Base-by-base conservation (phyloP, 1,139 yeast genomes). In the Debaryomyces udenii region DNA sequence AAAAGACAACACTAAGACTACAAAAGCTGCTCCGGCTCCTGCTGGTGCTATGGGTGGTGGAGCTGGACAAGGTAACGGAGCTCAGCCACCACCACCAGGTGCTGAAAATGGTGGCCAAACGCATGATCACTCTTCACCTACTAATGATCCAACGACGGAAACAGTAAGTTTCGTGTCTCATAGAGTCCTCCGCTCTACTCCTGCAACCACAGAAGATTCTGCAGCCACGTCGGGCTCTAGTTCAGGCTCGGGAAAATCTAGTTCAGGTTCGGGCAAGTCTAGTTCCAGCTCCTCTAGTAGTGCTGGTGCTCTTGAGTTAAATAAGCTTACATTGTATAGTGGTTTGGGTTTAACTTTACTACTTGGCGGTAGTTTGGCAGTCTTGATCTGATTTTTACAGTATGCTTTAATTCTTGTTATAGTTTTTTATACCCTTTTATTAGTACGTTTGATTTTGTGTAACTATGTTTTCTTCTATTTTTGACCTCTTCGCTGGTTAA, bases 41-140 rank as follows among this genome's bases (percentile, higher is more conserved):
- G 38, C 48, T 3, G 39, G 50, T 18, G 47, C 48, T n/a, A 44
- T 48, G 13, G 41, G 44, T 15, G 35, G 44, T 9, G 23, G 20
- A 15, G 23, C 43, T 16, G 18, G 30, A 6, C 13, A 23, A 4
- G 35, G 24, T 10, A 27, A 17, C 9, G 27, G 35, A 9, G 35
- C 49, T 11, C 31, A 40, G 6, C 35, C 47, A 10, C 40, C 46
- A 7, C 39, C 44, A 10, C 32, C 41, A 4, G 38, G 37, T 14
- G 23, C 35, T 22, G 5, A 37, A 5, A 37, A 28, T 3, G 26
- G 11, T 10, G 27, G 11, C 3, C 22, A 20, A 20, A 20, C 22
- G 5, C 23, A 30, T 23, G 23, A 15, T 9, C 17, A 22, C 32
- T 41, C 39, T 10, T 40, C 45, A 7, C 38, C 45, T 22, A 37